Conservation (phyloP, 2,329 filamentous ascomycete genomes). For the Dryadomyces quercus-mongolicae region DNA sequence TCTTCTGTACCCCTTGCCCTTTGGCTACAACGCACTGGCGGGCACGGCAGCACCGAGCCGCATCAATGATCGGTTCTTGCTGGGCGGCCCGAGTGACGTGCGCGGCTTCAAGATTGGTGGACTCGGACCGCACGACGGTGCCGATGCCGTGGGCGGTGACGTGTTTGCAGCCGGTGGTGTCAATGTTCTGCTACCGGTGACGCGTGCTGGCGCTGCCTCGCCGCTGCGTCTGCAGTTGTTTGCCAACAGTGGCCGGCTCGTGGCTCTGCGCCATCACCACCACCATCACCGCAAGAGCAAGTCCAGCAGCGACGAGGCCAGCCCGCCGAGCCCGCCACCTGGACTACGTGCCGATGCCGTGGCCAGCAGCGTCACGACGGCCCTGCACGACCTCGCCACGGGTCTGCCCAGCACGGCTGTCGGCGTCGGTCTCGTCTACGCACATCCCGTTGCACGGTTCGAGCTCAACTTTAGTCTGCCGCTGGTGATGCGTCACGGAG, state of each 20-base stretch:
- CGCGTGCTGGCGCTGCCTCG: slow-evolving; percentile 67
- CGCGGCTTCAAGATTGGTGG: slow-evolving; percentile 86
- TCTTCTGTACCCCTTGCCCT: slow-evolving; percentile 67
- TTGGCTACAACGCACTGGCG: slow-evolving; percentile 39
- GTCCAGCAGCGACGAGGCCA: neutral
- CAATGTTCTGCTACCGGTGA: slow-evolving; percentile 75
- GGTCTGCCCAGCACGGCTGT: slow-evolving; percentile 77
- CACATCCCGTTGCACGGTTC: slow-evolving; percentile 83
- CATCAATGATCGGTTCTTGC: slow-evolving; percentile 88
- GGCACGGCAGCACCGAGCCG: slow-evolving; percentile 54
- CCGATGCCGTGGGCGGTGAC: slow-evolving; percentile 82
- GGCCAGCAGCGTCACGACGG: slow-evolving; percentile 40
- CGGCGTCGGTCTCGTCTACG: slow-evolving; percentile 85
- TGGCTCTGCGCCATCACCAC: slow-evolving; percentile 50
- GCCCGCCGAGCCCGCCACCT: slow-evolving; percentile 26
- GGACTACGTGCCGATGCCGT: slow-evolving; percentile 31
- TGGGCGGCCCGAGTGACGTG: slow-evolving; percentile 89
- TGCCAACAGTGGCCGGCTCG: slow-evolving; percentile 75
- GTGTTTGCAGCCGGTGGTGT: slow-evolving; percentile 82
- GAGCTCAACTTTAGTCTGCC: slow-evolving; percentile 94
- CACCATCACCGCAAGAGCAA: slow-evolving; percentile 8
- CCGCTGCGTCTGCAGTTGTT: slow-evolving; percentile 83
- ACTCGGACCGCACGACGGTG: slow-evolving; percentile 75
- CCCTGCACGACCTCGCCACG: slow-evolving; percentile 57
- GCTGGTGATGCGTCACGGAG: slow-evolving; percentile 66